These are phyloP conservation scores for Sapria himalayana DNA, from an alignment of 345 rosid species.

Conservation along the genomic window DNA sequence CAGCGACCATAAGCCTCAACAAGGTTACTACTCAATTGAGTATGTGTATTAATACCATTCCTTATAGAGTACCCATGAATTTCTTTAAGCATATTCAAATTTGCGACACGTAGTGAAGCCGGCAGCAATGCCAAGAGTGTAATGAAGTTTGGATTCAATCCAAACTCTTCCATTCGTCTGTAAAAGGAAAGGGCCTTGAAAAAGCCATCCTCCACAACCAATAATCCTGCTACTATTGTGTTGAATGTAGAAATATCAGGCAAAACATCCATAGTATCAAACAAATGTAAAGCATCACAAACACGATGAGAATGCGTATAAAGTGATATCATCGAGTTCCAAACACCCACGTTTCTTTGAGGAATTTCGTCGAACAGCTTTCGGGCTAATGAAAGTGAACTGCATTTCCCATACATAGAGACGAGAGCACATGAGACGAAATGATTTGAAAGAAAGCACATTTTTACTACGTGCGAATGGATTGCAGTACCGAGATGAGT, in stretches of 20 bases:
- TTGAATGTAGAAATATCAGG: slow-evolving; percentile 35
- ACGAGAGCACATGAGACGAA: slow-evolving; percentile 30
- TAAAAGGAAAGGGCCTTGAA: slow-evolving; percentile 25
- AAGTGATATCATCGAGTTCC: slow-evolving; percentile 37
- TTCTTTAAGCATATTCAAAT: slow-evolving; percentile 24
- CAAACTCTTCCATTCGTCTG: slow-evolving; percentile 23
- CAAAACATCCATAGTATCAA: slow-evolving; percentile 22
- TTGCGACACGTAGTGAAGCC: slow-evolving; percentile 22
- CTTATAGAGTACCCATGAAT: slow-evolving; percentile 34
- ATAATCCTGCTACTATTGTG: slow-evolving; percentile 23
- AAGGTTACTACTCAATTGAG: slow-evolving; percentile 29
- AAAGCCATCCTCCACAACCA: slow-evolving; percentile 23
- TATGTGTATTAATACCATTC: slow-evolving; percentile 21
- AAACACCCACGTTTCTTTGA: slow-evolving; percentile 26
- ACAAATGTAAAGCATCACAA: slow-evolving; percentile 18
- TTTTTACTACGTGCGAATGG: slow-evolving; percentile 23
- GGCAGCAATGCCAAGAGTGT: slow-evolving; percentile 38
- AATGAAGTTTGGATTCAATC: slow-evolving; percentile 32
- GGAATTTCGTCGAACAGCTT: slow-evolving; percentile 44
- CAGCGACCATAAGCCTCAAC: slow-evolving; percentile 45
- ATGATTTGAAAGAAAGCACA: slow-evolving; percentile 21
- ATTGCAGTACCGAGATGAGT: slow-evolving; percentile 21
- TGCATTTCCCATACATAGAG: slow-evolving; percentile 32
- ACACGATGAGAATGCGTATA: slow-evolving; percentile 18
- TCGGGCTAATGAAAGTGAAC: slow-evolving; percentile 22